Evolutionary conservation across 164 flowering plant species (phyloP), one percentile per base, ranked within the genome.

Genomic region (Stephania yunnanensis): DNA sequence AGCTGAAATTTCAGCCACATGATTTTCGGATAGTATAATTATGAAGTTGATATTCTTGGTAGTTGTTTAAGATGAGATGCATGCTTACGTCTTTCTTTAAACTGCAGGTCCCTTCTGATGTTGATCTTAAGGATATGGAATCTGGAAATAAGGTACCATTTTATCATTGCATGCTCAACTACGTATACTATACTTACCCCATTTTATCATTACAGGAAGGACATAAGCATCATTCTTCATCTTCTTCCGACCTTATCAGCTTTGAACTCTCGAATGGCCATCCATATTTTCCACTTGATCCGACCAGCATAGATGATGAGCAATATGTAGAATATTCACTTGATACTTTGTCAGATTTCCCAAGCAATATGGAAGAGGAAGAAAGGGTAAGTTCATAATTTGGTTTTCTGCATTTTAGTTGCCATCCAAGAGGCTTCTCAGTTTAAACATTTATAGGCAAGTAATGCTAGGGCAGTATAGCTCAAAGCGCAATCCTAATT

Each of bases 301-400:
- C 95, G 53, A 78, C 85, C 17, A 65, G 83, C 30, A 55, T 85
- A 63, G 94, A 94, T 44, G 94, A 92, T 77, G 97, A 91, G 80
- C 87, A 86, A 7, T 92, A 88, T 78, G 87, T 92, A 52, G 99
- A 93, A 70, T 95, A 90, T 80, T 78, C 89, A 30, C 85, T 90
- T 68, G 93, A 93, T 76, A 82, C 85, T 71, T 72, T 84, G 74
- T 75, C 89, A 79, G 95, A 87, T 65, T 87, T 91, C 71, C 99
- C 99, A 44, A 80, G 83, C 82, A 88, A 82, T 74, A 81, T 80
- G 67, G 94, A 92, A 72, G 99, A 95, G 72, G 99, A 95, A 89
- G 97, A 95, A 83, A 85, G 90, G 91, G 99, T 91, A 29, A 76
- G 81, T 72, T 48, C 42, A 53, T 17, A 68, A 42, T 67, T 72